Conservation (phyloP, 2,329 filamentous ascomycete genomes). For the Mariannaea elegans region DNA sequence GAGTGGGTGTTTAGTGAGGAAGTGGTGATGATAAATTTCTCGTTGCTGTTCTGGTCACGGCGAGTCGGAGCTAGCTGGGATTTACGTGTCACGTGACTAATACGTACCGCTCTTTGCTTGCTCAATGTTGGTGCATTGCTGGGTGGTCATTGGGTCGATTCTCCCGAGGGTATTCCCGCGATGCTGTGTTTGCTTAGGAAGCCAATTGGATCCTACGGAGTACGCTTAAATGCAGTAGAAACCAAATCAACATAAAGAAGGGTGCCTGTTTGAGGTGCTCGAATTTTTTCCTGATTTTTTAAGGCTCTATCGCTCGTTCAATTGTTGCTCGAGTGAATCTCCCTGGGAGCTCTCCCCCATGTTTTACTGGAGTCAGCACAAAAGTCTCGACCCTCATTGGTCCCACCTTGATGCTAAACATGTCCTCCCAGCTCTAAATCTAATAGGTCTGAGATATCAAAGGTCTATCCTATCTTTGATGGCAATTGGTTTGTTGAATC, state of each 20-base stretch:
- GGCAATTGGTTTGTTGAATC: neutral
- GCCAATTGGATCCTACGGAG: neutral
- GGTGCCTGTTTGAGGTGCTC: neutral
- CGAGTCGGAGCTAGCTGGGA: slow-evolving; percentile 44
- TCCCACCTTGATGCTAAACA: slow-evolving; percentile 3
- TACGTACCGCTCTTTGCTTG: slow-evolving; percentile 5
- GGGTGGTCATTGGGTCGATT: slow-evolving; percentile 19
- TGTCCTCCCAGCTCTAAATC: neutral
- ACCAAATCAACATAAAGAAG: rapidly evolving
- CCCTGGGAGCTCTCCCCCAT: neutral
- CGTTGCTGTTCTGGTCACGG: slow-evolving; percentile 44
- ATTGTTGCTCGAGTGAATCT: neutral
- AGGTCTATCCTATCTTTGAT: neutral
- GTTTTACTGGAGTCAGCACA: slow-evolving; percentile 34
- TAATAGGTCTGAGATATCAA: too few relatives aligned
- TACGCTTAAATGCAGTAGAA: neutral
- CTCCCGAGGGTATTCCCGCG: slow-evolving; percentile 26
- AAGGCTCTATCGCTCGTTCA: neutral
- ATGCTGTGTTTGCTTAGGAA: neutral
- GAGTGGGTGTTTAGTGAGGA: slow-evolving; percentile 12
- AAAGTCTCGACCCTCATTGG: slow-evolving; percentile 34
- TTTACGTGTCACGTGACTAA: slow-evolving; percentile 38
- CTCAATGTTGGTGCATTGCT: slow-evolving; percentile 28
- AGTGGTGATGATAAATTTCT: slow-evolving; percentile 57
- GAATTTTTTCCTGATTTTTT: neutral